Evolutionary conservation across 257 asterid genomes (phyloP), one percentile per base, ranked within the genome.

Genomic region (Solanum habrochaites): DNA sequence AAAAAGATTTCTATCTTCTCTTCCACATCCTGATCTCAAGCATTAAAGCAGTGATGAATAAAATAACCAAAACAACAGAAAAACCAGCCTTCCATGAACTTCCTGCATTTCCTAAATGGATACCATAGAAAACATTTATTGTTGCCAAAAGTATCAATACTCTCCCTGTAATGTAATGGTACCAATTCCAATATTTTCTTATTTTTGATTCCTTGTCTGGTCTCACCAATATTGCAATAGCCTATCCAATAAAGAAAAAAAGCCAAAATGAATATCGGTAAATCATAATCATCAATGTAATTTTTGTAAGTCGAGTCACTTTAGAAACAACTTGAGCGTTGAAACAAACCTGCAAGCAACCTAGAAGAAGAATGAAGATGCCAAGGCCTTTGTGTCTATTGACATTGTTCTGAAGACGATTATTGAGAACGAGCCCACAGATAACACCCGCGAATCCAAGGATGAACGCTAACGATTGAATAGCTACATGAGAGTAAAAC

Each of bases 141-240:
- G 89, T 93, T 0, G 98, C 98, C 86, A 95, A 86, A 14, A 97
- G 11, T 84, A 97, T 90, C 67, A 97, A 72, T 20, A 73, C 20
- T 85, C 99, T 90, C 39, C 99, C 99, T 29, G 93, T 89, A 0
- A 85, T 88, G 11, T 67, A 86, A 91, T 97, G 99, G 37, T 96
- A 97, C 99, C 98, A 96, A 87, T 95, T 97, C 99, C 99, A 97
- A 29, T 95, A 96, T 42, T 92, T 93, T 56, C 99, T 88, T 10
- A 87, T 87, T 85, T 97, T 94, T 5, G 99, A 91, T 23, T 86
- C 87, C 88, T 96, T 96, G 45, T 90, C 90, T 23, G 99, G 99
- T 87, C 99, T 87, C 39, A 87, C 92, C 90, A 97, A 87, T 71
- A 95, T 12, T 5, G 99, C 99, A 62, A 93, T 67, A 9, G 93